Percentiles rank a stretch among this genome's conserved stretches.
Evolutionary conservation across 768 basidiomycete genomes (phyloP).

Genomic region (Collybiopsis confluens): DNA sequence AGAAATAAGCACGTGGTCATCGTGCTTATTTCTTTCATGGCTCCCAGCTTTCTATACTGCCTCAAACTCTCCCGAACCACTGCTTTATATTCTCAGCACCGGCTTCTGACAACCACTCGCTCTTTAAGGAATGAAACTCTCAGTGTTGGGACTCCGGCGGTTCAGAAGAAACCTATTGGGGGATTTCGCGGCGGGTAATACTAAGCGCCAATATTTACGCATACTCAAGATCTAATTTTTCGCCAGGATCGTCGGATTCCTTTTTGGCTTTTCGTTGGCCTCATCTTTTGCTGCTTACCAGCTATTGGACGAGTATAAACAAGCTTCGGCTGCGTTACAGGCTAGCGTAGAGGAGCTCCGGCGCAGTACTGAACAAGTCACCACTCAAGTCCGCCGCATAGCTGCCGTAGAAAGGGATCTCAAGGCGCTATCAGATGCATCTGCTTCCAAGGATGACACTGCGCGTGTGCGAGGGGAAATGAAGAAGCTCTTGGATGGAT

Average conservation of each 20-base stretch:
- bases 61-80: not conserved
- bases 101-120: constrained; percentile 37
- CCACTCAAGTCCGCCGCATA: constrained; percentile 77
- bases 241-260: constrained; percentile 72
- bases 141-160: constrained; percentile 50
- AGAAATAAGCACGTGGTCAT: not conserved
- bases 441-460: constrained; percentile 78
- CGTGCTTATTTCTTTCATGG: constrained; percentile 1
- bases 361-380: constrained; percentile 80
- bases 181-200: constrained; percentile 65
- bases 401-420: constrained; percentile 89
- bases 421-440: constrained; percentile 61
- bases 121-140: constrained; percentile 42
- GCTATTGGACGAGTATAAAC: constrained; percentile 86
- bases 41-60: not conserved
- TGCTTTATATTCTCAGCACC: not conserved
- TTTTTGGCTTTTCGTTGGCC: constrained; percentile 88
- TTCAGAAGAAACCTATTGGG: constrained; percentile 72
- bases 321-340: constrained; percentile 82
- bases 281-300: constrained; percentile 85
- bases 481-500: constrained; percentile 83
- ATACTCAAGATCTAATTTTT: not conserved
- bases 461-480: constrained; percentile 71
- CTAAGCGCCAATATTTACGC: not conserved
- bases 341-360: constrained; percentile 86